These are phyloP conservation scores for Microbotryomycetes sp. DNA, from an alignment of 1,284 basidiomycete species.

Conservation along the genomic window DNA sequence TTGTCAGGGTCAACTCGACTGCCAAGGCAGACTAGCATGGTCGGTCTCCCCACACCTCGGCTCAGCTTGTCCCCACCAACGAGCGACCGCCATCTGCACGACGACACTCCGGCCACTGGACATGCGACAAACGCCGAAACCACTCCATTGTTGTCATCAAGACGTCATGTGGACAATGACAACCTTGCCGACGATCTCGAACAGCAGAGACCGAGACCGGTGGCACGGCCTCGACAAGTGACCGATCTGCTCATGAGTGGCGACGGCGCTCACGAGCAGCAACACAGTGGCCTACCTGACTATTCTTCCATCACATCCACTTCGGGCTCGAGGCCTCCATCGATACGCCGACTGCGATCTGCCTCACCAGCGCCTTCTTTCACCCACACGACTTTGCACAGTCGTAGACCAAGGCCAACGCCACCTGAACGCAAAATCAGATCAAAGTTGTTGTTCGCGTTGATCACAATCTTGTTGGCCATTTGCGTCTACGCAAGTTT, in stretches of 20 bases:
- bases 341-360: neutral
- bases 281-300: neutral
- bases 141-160: no score
- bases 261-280: no score
- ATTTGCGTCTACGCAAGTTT: slow-evolving; percentile 33
- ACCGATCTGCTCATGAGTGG: neutral
- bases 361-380: neutral
- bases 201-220: no score
- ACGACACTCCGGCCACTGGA: no score
- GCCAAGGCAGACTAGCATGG: no score
- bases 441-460: slow-evolving; percentile 10
- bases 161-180: neutral
- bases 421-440: slow-evolving; percentile 3
- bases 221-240: neutral
- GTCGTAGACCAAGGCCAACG: neutral
- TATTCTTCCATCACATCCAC: neutral
- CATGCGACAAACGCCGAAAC: no score
- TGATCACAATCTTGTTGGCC: slow-evolving; percentile 18
- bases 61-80: no score
- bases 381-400: neutral
- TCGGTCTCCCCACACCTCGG: no score
- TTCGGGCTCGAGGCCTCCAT: neutral
- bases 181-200: neutral
- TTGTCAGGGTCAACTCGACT: no score
- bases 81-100: no score